A percentile compares a stretch with the other conserved stretches of the same genome.
Evolutionary conservation across 805 yeast genomes (phyloP).

Genomic region (Kodamaea kakaduensis): DNA sequence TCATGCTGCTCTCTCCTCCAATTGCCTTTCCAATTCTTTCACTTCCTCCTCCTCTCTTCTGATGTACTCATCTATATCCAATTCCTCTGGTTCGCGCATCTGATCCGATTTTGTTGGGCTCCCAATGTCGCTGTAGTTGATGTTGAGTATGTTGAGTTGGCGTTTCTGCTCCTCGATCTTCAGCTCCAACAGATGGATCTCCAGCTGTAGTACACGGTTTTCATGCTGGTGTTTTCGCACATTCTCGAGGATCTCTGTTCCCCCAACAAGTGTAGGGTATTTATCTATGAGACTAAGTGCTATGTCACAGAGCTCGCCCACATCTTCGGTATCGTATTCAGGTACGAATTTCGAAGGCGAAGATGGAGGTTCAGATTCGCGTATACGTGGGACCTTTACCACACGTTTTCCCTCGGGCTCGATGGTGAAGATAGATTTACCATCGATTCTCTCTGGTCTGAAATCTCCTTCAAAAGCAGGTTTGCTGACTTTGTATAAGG

Average conservation of each 20-base stretch:
- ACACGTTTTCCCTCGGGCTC: slow-evolving; percentile 3
- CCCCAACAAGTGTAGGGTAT: slow-evolving; percentile 25
- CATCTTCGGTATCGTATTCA: slow-evolving; percentile 19
- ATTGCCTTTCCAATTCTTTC: slow-evolving; percentile 34
- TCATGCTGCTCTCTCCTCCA: slow-evolving; percentile 18
- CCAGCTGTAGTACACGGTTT: slow-evolving; percentile 32
- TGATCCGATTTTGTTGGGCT: slow-evolving; percentile 12
- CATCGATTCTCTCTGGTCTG: slow-evolving; percentile 47
- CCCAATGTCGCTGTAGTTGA: slow-evolving; percentile 19
- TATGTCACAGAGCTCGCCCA: slow-evolving; percentile 43
- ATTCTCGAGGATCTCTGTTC: slow-evolving; percentile 19
- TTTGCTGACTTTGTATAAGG: slow-evolving; percentile 43
- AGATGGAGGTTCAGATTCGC: slow-evolving; percentile 6
- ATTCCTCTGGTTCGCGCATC: slow-evolving; percentile 12
- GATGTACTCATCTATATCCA: slow-evolving; percentile 39
- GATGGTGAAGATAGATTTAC: slow-evolving; percentile 30
- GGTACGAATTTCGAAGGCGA: slow-evolving; percentile 9
- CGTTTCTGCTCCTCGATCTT: slow-evolving; percentile 42
- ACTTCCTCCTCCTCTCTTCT: slow-evolving; percentile 46
- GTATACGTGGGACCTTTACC: slow-evolving; percentile 6
- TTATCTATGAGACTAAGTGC: slow-evolving; percentile 31
- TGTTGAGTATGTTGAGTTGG: slow-evolving; percentile 34
- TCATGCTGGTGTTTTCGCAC: slow-evolving; percentile 38
- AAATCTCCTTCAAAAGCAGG: slow-evolving; percentile 2
- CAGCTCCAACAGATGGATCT: slow-evolving; percentile 40